These are phyloP conservation scores for Stagonosporopsis chrysanthemi DNA, from an alignment of 2,329 filamentous ascomycete genomes.

Conservation along the genomic window DNA sequence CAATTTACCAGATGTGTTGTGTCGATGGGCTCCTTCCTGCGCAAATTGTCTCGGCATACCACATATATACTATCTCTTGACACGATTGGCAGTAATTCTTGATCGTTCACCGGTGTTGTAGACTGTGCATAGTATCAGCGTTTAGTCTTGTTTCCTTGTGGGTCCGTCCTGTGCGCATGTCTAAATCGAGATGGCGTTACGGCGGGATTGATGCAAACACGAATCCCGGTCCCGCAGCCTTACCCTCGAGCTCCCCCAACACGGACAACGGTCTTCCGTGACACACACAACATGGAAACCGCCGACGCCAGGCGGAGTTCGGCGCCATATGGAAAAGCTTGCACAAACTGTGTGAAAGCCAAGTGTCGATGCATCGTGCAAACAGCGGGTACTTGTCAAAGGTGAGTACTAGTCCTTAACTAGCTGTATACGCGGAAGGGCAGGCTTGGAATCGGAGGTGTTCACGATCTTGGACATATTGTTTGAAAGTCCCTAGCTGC, in stretches of 20 bases:
- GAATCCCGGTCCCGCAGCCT: constrained; percentile 9
- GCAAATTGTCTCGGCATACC: too few relatives aligned
- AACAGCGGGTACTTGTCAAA: constrained; percentile 29
- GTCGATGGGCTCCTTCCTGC: too few relatives aligned
- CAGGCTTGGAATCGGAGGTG: too few relatives aligned
- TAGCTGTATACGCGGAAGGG: not conserved
- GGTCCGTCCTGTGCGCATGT: not conserved
- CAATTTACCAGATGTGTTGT: too few relatives aligned
- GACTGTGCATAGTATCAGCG: not conserved
- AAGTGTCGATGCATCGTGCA: constrained; percentile 37
- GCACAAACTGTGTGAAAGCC: constrained; percentile 33
- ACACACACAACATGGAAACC: constrained; percentile 17
- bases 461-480: not conserved
- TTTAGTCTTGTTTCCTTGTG: not conserved
- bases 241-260: not conserved
- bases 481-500: not conserved
- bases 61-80: too few relatives aligned
- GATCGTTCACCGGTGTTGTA: too few relatives aligned
- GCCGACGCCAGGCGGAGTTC: constrained; percentile 26
- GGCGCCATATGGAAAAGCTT: constrained; percentile 39
- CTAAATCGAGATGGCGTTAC: not conserved
- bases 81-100: too few relatives aligned
- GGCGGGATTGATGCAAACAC: constrained; percentile 11
- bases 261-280: constrained; percentile 7
- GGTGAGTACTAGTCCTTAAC: constrained; percentile 22